Conservation (phyloP, 495 filamentous ascomycete genomes). For the Neurospora sublineolata region DNA sequence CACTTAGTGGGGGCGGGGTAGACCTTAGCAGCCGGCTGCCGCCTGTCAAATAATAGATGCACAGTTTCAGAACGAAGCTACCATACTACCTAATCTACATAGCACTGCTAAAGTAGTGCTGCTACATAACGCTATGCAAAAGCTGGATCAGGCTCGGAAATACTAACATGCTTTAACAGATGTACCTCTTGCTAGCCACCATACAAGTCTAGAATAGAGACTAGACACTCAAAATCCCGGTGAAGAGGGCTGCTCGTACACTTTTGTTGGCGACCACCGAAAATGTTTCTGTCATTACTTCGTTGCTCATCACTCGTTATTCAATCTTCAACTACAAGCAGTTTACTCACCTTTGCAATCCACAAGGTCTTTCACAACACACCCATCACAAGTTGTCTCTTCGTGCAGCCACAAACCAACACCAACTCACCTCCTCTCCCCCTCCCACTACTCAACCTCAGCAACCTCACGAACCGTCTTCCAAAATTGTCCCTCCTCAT, state of each 20-base stretch:
- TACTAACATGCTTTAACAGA: neutral
- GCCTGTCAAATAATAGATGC: too few species aligned
- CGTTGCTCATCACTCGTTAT: neutral
- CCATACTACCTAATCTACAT: too few species aligned
- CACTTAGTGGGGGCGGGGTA: too few species aligned
- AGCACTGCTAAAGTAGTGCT: neutral
- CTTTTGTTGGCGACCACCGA: neutral
- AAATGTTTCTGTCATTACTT: neutral
- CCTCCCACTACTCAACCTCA: constrained; percentile 1
- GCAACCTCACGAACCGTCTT: constrained; percentile 60
- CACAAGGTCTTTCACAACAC: neutral
- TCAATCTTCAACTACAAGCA: neutral
- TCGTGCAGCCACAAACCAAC: neutral
- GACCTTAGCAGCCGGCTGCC: too few species aligned
- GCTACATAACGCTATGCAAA: neutral
- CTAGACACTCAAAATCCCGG: neutral
- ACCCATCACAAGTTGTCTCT: neutral
- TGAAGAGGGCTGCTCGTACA: neutral
- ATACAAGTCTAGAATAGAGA: too few species aligned
- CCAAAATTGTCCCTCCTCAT: constrained; percentile 56
- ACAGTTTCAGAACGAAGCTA: too few species aligned
- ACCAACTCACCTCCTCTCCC: neutral
- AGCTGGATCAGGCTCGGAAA: neutral
- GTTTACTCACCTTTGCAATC: neutral
- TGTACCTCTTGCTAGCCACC: neutral